Percentiles rank a stretch among this genome's conserved stretches.
Conservation (phyloP, 2,329 filamentous ascomycete genomes). For the Tolypocladium nubicola region DNA sequence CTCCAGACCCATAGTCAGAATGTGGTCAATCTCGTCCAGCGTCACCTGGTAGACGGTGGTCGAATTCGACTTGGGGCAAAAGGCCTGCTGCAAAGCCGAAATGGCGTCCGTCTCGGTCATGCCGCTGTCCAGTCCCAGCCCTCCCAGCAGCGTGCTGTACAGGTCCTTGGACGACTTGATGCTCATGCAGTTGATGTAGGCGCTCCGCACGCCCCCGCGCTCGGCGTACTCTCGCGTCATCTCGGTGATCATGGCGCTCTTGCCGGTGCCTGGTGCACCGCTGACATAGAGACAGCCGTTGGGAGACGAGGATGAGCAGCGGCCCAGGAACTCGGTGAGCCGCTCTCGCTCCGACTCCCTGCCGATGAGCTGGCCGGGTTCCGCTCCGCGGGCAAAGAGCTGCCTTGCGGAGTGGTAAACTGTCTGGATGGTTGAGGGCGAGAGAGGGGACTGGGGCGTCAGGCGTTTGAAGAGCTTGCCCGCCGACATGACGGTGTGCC, state of each 20-base stretch:
- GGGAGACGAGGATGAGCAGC: slow-evolving; percentile 46
- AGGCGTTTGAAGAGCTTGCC: slow-evolving; percentile 67
- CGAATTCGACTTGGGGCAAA: slow-evolving; percentile 50
- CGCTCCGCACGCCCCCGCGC: slow-evolving; percentile 49
- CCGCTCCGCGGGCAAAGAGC: slow-evolving; percentile 70
- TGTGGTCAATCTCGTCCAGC: slow-evolving; percentile 90
- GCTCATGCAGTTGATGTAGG: slow-evolving; percentile 95
- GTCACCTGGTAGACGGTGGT: slow-evolving; percentile 66
- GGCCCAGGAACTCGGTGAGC: slow-evolving; percentile 57
- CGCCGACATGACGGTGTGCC: slow-evolving; percentile 69
- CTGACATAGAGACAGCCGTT: slow-evolving; percentile 90
- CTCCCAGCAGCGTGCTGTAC: slow-evolving; percentile 66
- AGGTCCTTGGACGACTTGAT: slow-evolving; percentile 82
- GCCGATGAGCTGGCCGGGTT: slow-evolving; percentile 65
- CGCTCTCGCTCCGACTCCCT: slow-evolving; percentile 59
- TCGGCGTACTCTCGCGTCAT: slow-evolving; percentile 52
- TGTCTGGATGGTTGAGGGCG: slow-evolving; percentile 58
- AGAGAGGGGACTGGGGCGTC: slow-evolving; percentile 65
- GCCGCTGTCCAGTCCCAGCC: slow-evolving; percentile 49
- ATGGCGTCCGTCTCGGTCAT: slow-evolving; percentile 57
- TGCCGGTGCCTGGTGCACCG: slow-evolving; percentile 90
- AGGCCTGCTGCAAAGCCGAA: slow-evolving; percentile 57
- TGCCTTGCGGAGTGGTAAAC: slow-evolving; percentile 83
- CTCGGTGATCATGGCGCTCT: slow-evolving; percentile 85
- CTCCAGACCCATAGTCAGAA: slow-evolving; percentile 79